Evolutionary conservation across 148 eudicot species (phyloP).

Genomic region (Dysphania ambrosioides): DNA sequence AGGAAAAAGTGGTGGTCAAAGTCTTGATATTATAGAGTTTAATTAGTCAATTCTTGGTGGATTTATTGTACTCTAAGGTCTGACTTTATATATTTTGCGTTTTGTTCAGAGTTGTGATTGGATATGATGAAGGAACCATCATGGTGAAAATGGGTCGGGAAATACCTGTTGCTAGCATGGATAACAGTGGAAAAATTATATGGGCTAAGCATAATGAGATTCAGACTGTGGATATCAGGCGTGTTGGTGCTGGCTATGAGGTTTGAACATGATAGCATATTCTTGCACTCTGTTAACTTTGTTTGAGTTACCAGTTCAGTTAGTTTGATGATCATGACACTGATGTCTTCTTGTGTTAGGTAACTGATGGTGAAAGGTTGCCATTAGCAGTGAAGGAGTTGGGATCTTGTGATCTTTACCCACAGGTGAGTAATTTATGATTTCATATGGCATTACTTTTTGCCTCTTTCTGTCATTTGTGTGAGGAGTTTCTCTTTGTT

Average conservation of each 20-base stretch:
- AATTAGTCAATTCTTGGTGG: not conserved
- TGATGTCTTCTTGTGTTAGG: constrained; percentile 40
- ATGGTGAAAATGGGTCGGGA: constrained; percentile 96
- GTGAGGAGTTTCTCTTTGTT: not conserved
- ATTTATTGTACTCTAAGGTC: not conserved
- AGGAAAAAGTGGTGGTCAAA: not conserved
- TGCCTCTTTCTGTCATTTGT: not conserved
- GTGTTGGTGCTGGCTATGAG: constrained; percentile 92
- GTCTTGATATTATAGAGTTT: not conserved
- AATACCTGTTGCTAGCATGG: constrained; percentile 97
- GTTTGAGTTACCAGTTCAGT: not conserved
- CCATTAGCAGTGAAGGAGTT: constrained; percentile 92
- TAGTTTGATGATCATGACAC: not conserved
- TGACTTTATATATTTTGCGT: not conserved
- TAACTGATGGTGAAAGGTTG: constrained; percentile 93
- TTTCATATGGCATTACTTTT: not conserved
- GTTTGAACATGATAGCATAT: constrained; percentile 36
- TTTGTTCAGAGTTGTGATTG: constrained; percentile 64
- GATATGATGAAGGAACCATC: constrained; percentile 88
- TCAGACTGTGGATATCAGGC: constrained; percentile 86
- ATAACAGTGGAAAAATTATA: constrained; percentile 86
- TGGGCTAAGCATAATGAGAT: constrained; percentile 97
- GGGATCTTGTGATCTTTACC: constrained; percentile 98
- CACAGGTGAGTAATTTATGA: constrained; percentile 57
- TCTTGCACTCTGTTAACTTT: not conserved